phyloP scores from a whole-genome alignment of 2,329 filamentous ascomycete species.

The Trichoderma sp. region DNA sequence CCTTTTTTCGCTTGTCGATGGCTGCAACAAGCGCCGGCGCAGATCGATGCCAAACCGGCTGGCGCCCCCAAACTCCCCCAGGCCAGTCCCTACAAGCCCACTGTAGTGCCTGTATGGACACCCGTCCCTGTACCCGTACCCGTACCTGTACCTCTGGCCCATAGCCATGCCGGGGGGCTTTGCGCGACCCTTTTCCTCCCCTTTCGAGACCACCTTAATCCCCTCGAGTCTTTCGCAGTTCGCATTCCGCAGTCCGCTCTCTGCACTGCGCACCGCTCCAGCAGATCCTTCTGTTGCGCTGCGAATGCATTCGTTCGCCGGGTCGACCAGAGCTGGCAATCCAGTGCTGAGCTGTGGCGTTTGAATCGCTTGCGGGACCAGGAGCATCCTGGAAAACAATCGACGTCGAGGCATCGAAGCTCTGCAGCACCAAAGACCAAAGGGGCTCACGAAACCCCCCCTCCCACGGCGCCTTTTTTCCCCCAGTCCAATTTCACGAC shows the following conservation, averaged over 20 bases:
- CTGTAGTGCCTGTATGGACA: neutral
- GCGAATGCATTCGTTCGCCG: constrained; percentile 12
- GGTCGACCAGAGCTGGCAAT: constrained; percentile 15
- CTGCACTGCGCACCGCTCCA: neutral
- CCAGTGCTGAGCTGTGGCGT: constrained; percentile 16
- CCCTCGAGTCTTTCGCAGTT: constrained; percentile 11
- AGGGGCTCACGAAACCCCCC: constrained; percentile 12
- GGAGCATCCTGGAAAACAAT: constrained; percentile 11
- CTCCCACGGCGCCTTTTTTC: constrained; percentile 4
- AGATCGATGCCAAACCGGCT: constrained; percentile 19
- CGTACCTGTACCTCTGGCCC: neutral
- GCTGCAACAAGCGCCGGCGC: constrained; percentile 19
- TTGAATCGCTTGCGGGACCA: constrained; percentile 10
- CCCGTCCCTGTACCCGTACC: neutral
- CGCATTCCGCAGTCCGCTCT: constrained; percentile 13
- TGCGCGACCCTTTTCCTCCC: constrained; percentile 19
- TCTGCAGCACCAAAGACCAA: constrained; percentile 7
- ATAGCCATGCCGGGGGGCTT: neutral
- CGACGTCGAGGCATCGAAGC: constrained; percentile 1
- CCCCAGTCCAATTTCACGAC: constrained; percentile 9
- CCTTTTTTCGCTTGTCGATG: constrained; percentile 11
- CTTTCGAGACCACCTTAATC: constrained; percentile 14
- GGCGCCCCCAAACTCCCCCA: constrained; percentile 4
- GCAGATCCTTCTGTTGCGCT: constrained; percentile 5
- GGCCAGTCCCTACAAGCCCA: constrained; percentile 8